Evolutionary conservation across 108 stramenopile genomes (phyloP), one percentile per base, ranked within the genome.

Genomic region (Halocafeteria seosinensis): DNA sequence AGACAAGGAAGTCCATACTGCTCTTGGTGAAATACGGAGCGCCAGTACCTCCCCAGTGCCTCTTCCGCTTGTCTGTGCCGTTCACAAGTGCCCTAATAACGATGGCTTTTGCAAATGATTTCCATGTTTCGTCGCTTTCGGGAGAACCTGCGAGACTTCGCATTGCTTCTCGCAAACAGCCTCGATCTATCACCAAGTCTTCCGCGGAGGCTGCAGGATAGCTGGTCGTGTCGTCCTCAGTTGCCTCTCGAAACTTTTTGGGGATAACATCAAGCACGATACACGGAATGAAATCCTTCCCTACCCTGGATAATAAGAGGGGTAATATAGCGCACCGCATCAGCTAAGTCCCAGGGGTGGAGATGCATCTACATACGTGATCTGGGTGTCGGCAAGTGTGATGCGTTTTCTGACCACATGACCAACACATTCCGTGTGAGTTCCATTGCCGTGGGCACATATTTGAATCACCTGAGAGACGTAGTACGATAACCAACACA

Each of bases 401-500:
- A 37, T n/a, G 26, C 32, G n/a, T 1, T 38, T 33, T 3, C 28
- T 31, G 8, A 55, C 4, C 6, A 67, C 29, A 34, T 67, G 66
- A 30, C 62, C 66, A 30, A 38, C 37, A 0, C 66, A 63, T 25
- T 67, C 66, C 9, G 66, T 67, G 62, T 67, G 66, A 27, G 66
- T 67, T 1, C 66, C 66, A 23, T 21, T 38, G n/a, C 61, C 26
- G 3, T 67, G 66, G 8, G 59, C 34, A 50, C 66, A 67, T 2
- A 66, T 29, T 6, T 36, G 38, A 29, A 66, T 37, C 0, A 17
- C 34, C 0, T 66, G 55, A 53, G 9, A 5, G 52, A 3, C 52
- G 6, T 53, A 30, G 29, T 5, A 9, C 29, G 3, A 3, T 3
- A 9, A 30, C 6, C 6, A n/a, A n/a, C 52, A 30, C 3, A 6